phyloP scores from a whole-genome alignment of 208 protist genomes.

The Leishmania lainsoni region DNA sequence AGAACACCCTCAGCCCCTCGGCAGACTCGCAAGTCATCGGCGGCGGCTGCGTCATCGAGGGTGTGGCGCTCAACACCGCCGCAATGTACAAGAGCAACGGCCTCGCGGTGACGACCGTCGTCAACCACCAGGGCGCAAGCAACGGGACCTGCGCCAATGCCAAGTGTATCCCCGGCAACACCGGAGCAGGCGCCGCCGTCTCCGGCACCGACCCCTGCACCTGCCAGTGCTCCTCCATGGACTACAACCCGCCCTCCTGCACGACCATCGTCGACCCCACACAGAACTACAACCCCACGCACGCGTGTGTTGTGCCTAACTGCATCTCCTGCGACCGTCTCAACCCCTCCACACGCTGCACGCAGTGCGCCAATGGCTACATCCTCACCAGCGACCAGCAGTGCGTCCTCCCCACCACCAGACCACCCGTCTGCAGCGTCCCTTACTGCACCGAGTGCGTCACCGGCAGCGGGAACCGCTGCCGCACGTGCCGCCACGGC shows the following conservation, averaged over 20 bases:
- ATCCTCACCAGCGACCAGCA: not conserved
- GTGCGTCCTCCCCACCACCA: not conserved
- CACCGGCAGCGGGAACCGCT: not conserved
- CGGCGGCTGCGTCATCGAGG: conserved; percentile 3
- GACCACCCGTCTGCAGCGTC: not conserved
- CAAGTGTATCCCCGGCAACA: conserved; percentile 15
- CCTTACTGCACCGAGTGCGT: not conserved
- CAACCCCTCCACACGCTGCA: not conserved
- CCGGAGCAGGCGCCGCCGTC: not conserved
- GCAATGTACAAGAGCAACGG: not conserved
- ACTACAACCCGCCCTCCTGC: conserved; percentile 12
- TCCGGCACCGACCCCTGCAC: conserved; percentile 5
- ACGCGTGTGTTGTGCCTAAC: not conserved
- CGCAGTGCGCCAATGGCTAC: not conserved
- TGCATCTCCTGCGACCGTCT: conserved; percentile 4
- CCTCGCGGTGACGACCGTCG: not conserved
- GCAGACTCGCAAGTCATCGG: not conserved
- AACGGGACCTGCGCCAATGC: conserved; percentile 14
- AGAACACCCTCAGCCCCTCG: not conserved
- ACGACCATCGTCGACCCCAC: conserved; percentile 1
- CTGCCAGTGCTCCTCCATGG: conserved; percentile 7
- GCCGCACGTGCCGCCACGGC: not conserved
- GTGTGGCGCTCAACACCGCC: not conserved
- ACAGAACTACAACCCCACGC: conserved; percentile 7
- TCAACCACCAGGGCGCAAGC: conserved; percentile 1